Base-by-base conservation (phyloP, 2,329 filamentous ascomycete genomes). In the Xylaria sp. region DNA sequence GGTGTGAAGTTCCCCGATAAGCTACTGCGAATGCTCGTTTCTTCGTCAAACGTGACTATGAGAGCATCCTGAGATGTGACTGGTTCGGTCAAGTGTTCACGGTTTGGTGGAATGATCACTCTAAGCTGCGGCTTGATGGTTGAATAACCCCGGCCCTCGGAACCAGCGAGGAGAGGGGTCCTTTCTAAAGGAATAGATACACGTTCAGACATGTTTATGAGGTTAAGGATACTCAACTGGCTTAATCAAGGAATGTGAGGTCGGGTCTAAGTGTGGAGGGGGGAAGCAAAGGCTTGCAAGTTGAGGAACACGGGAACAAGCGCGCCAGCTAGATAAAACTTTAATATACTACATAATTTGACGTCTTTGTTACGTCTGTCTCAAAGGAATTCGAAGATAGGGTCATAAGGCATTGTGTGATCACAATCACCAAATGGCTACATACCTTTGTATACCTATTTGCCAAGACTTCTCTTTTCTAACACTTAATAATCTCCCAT, bases 41-140 rank as follows among this genome's bases (percentile, higher is more conserved):
- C 59, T n/a, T 61, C 57, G 12, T 66, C 66, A 0, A 71, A 66
- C 18, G 71, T 58, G 1, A 70, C 53, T 57, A 67, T 28, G 34
- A 66, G 59, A 43, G 67, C 48, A 5, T 68, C 60, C 15, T 57
- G 39, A 8, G 41, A 15, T 23, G 58, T 28, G 32, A 57, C 23
- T 3, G 55, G 62, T 18, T 25, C 23, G 5, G 56, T n/a, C 13
- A 41, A 34, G 7, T 25, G 62, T 18, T 50, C n/a, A 39, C n/a
- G 8, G 7, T 50, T 43, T 20, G 57, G 8, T 30, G 71, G 61
- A 10, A 70, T 66, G 28, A 68, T 9, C 2, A 65, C 13, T 43
- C 43, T 69, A 55, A 69, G 59, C 39, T 68, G 69, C 9, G 57
- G 65, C 30, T 64, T 71, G 15, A 71, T 50, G 1, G 71, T 72